Percentiles rank a stretch among this genome's conserved stretches.
Evolutionary conservation across 1,284 basidiomycete genomes (phyloP).

Genomic region (Papiliotrema nemorosa): DNA sequence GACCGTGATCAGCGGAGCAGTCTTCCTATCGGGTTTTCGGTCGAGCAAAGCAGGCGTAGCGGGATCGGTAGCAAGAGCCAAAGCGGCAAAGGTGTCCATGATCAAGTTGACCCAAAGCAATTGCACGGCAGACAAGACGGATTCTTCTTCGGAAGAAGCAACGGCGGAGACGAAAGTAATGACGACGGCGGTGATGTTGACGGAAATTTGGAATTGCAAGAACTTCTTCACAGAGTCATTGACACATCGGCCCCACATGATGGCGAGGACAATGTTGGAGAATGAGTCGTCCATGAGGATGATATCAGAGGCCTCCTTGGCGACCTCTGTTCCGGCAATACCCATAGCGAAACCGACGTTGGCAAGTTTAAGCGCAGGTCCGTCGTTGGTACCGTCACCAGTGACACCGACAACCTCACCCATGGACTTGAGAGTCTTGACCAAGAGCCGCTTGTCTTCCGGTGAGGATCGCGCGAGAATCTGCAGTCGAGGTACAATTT

Average conservation of each 20-base stretch:
- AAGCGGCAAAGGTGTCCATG: conserved; percentile 97
- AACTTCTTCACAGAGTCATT: conserved; percentile 98
- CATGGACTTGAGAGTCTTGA: conserved; percentile 78
- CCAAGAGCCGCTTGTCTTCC: conserved; percentile 92
- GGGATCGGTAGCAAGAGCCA: conserved; percentile 94
- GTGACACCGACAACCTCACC: conserved; percentile 96
- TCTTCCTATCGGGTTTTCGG: conserved; percentile 85
- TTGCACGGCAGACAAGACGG: conserved; percentile 89
- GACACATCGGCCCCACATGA: conserved; percentile 98
- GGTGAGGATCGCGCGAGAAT: conserved; percentile 90
- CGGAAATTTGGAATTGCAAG: conserved; percentile 95
- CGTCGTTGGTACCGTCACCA: conserved; percentile 97
- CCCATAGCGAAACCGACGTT: conserved; percentile 98
- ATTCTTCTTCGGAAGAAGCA: conserved; percentile 69
- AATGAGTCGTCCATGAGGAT: conserved; percentile 99
- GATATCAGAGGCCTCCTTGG: conserved; percentile 98
- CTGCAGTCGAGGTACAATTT: conserved; percentile 57
- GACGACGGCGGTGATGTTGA: conserved; percentile 91
- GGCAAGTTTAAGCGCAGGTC: conserved; percentile 91
- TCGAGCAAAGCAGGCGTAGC: conserved; percentile 76
- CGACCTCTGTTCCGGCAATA: conserved; percentile 96
- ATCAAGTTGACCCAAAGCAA: conserved; percentile 72
- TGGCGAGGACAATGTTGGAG: conserved; percentile 89
- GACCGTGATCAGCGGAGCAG: conserved; percentile 80
- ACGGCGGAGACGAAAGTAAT: conserved; percentile 91